Evolutionary conservation across 208 protist species (phyloP), one percentile per base, ranked within the genome.

Genomic region (Leishmania mexicana): DNA sequence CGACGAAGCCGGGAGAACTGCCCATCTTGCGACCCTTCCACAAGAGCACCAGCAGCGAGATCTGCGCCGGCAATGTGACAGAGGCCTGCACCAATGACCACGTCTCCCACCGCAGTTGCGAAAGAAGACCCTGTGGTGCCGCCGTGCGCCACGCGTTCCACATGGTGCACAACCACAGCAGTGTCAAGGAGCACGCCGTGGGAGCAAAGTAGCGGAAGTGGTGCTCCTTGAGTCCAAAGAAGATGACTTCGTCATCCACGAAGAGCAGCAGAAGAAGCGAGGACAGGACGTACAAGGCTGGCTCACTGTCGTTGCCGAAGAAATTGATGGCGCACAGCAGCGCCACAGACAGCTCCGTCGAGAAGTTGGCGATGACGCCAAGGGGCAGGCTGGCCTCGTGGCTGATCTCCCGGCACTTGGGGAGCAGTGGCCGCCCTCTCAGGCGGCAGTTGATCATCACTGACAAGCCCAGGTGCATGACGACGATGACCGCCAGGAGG

Each of bases 161-260:
- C 31, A 95, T 21, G n/a, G 83, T 70, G 76, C 87, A 88, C 10
- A 87, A 2, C 90, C 89, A 93, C 42, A 95, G 88, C 65, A 90
- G 68, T 47, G 65, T 51, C 28, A 95, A 74, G 0, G 85, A 49
- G 71, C 87, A 93, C 17, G 75, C 76, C 24, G 84, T 80, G 3
- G 87, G 77, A 7, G 94, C 90, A 83, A 95, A 93, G 88, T 97
- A 97, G 58, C 92, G 94, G 78, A 91, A 93, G 62, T 87, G 72
- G 58, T 83, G 82, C 75, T 79, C 67, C 65, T 65, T 81, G 17
- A 95, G 85, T 0, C 70, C 82, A 24, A 80, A 77, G 78, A 97
- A 95, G 38, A 95, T 57, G 40, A 88, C 62, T 8, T 84, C 87
- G 78, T 96, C 94, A 76, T 96, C 84, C n/a, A 90, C 83, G 58